Evolutionary conservation across 2,329 filamentous ascomycete genomes (phyloP).

Genomic region (Bimuria novae-zelandiae): DNA sequence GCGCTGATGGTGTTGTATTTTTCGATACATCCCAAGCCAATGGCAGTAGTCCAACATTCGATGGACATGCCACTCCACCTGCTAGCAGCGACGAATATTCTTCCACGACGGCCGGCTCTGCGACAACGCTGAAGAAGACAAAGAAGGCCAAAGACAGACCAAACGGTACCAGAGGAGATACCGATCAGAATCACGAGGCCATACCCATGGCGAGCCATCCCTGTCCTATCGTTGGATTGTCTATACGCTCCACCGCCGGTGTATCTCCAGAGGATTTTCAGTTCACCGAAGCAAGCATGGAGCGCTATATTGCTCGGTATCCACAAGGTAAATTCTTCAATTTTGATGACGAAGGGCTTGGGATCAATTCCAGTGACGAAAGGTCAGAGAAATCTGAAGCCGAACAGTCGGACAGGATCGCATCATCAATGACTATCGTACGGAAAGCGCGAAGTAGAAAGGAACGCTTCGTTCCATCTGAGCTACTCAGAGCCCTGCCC

Average conservation of each 20-base stretch:
- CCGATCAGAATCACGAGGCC: neutral
- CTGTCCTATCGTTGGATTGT: slow-evolving; percentile 32
- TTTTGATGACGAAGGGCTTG: slow-evolving; percentile 38
- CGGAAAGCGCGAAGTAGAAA: slow-evolving; percentile 23
- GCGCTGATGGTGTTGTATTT: slow-evolving; percentile 42
- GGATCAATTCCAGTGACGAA: slow-evolving; percentile 39
- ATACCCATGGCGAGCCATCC: slow-evolving; percentile 22
- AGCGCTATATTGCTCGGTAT: slow-evolving; percentile 40
- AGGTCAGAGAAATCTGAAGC: slow-evolving; percentile 36
- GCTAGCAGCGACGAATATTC: slow-evolving; percentile 33
- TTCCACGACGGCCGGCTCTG: slow-evolving; percentile 37
- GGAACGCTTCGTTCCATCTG: slow-evolving; percentile 38
- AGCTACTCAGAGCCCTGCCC: slow-evolving; percentile 39
- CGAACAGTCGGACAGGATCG: slow-evolving; percentile 31
- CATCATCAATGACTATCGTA: slow-evolving; percentile 7
- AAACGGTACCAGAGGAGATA: neutral
- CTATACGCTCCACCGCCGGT: slow-evolving; percentile 23
- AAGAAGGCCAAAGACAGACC: slow-evolving; percentile 13
- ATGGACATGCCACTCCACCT: slow-evolving; percentile 16
- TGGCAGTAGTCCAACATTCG: slow-evolving; percentile 30
- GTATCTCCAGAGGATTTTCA: slow-evolving; percentile 33
- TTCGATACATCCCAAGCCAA: slow-evolving; percentile 40
- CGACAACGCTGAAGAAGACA: slow-evolving; percentile 28
- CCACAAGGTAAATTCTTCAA: slow-evolving; percentile 44
- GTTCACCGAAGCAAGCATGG: slow-evolving; percentile 40